Percentiles rank a stretch among this genome's conserved stretches.
Evolutionary conservation across 2,329 filamentous ascomycete genomes (phyloP).

Genomic region (Coniella vitis): DNA sequence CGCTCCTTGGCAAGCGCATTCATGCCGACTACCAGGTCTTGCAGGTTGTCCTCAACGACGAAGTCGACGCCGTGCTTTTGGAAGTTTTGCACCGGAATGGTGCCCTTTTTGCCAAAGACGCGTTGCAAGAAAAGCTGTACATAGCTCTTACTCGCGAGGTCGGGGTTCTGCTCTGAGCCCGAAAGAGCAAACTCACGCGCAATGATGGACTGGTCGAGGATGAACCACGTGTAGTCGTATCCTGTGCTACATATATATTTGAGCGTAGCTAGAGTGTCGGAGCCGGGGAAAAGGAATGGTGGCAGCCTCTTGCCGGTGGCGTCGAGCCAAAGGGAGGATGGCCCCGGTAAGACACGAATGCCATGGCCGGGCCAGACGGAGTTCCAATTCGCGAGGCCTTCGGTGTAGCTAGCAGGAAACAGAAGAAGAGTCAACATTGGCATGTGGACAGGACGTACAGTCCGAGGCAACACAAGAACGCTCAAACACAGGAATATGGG

Average conservation of each 20-base stretch:
- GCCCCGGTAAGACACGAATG: conserved; percentile 53
- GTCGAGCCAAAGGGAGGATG: conserved; percentile 57
- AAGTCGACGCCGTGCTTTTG: conserved; percentile 54
- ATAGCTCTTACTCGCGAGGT: conserved; percentile 51
- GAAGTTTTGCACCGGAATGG: conserved; percentile 50
- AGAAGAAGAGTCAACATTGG: neutral
- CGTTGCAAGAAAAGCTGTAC: conserved; percentile 44
- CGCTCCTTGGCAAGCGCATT: conserved; percentile 44
- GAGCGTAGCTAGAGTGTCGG: conserved; percentile 51
- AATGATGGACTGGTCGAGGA: conserved; percentile 51
- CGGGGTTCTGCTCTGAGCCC: conserved; percentile 57
- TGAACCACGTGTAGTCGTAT: conserved; percentile 58
- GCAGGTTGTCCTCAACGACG: conserved; percentile 48
- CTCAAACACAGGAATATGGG: neutral
- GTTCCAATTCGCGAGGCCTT: conserved; percentile 55
- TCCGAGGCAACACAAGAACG: neutral
- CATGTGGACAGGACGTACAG: neutral
- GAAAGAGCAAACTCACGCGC: conserved; percentile 56
- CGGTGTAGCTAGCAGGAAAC: conserved; percentile 39
- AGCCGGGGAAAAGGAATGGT: conserved; percentile 48
- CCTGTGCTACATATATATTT: conserved; percentile 54
- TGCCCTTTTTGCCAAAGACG: conserved; percentile 45
- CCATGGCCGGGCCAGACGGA: conserved; percentile 56
- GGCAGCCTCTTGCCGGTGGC: conserved; percentile 52
- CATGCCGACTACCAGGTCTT: conserved; percentile 51